Base-by-base conservation (phyloP, 78 protist species). In the Dictyostelium discoideum region DNA sequence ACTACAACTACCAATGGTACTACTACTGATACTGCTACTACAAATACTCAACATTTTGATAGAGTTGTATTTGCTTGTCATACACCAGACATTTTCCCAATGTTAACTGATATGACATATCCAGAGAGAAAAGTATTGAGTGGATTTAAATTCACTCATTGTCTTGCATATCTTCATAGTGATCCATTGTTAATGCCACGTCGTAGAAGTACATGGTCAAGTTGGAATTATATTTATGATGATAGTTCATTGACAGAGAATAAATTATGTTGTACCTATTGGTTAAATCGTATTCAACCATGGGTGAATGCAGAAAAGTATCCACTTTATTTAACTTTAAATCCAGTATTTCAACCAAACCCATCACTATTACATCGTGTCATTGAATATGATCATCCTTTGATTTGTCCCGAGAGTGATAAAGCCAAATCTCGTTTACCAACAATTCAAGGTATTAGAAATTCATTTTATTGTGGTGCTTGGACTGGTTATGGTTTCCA, bases 261-360 rank as follows among this genome's bases (percentile, higher is more conserved):
- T 16, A 63, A 79, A 50, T 42, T 89, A 24, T 89, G 94, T 72
- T 81, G 83, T 37, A 89, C 94, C 46, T 89, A 89, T 72, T 89
- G 94, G 94, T 78, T 89, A 20, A 89, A 89, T 48, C 85, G 94
- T 72, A 65, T 89, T 32, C 94, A 89, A 83, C 94, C 94, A 10
- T 89, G 86, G 89, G 50, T 89, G 11, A 73, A 67, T 32, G 57
- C 63, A 32, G 81, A 80, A 4, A 78, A 83, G 63, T 67, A 76
- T 11, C 89, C 94, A 67, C 77, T 89, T 3, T 89, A 83, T 40
- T 76, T 89, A 8, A 89, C 94, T 7, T 37, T 89, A 24, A 89
- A 89, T 50, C 94, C 94, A 22, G 86, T 89, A 50, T n/a, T 89
- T 7, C 65, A 48, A 48, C 85, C 86, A 67, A 73, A 26, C 1